Conservation (phyloP, 148 eudicot genomes). For the Drosera capensis region DNA sequence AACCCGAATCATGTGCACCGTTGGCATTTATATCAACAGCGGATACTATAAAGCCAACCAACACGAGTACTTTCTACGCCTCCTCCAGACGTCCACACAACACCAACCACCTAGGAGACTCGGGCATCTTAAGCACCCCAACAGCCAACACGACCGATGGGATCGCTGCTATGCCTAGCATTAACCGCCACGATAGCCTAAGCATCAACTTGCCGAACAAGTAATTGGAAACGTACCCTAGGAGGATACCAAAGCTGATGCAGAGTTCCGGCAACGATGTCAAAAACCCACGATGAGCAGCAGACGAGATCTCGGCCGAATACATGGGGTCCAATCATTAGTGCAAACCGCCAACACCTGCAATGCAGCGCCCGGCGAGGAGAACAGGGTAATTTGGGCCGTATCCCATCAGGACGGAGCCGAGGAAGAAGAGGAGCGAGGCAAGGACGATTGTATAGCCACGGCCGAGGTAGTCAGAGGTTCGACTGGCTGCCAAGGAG, state of each 20-base stretch:
- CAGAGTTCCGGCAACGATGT: constrained; percentile 59
- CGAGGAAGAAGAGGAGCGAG: constrained; percentile 37
- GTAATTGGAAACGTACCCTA: constrained; percentile 49
- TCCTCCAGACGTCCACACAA: constrained; percentile 49
- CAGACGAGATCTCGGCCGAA: constrained; percentile 62
- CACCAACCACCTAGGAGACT: constrained; percentile 65
- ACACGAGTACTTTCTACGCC: no score
- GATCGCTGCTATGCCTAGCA: constrained; percentile 54
- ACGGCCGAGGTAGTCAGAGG: constrained; percentile 58
- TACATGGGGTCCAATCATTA: constrained; percentile 74
- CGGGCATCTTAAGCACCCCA: constrained; percentile 50
- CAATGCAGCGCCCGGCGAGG: constrained; percentile 44
- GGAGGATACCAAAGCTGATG: constrained; percentile 45
- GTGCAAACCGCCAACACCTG: constrained; percentile 65
- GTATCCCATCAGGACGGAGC: constrained; percentile 66
- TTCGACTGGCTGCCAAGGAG: constrained; percentile 49
- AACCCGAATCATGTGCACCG: no score
- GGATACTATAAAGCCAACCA: no score
- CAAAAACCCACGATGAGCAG: constrained; percentile 43
- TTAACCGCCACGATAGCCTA: constrained; percentile 52
- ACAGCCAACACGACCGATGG: constrained; percentile 38
- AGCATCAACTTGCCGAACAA: constrained; percentile 28
- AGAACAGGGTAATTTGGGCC: constrained; percentile 39
- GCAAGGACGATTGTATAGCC: constrained; percentile 51
- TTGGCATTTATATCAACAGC: no score